phyloP scores from a whole-genome alignment of 1,284 basidiomycete species.

The Sutorius eximius region DNA sequence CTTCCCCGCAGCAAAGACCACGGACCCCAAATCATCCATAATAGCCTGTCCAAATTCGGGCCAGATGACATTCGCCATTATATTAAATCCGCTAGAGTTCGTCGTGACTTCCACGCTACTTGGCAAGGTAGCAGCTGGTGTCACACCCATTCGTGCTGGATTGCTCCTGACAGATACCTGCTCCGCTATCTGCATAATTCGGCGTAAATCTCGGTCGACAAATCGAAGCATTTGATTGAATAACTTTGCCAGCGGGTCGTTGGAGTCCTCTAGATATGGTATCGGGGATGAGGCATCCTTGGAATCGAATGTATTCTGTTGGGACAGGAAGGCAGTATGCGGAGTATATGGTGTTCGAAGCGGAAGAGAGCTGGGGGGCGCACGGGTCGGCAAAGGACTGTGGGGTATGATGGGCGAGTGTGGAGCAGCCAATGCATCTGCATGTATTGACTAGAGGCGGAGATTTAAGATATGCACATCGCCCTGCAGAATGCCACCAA shows the following conservation, averaged over 20 bases:
- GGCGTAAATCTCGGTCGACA: conserved; percentile 66
- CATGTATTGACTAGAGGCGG: conserved; percentile 63
- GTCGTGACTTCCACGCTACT: conserved; percentile 1
- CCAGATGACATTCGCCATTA: conserved; percentile 88
- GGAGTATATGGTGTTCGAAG: conserved; percentile 69
- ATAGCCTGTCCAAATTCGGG: conserved; percentile 77
- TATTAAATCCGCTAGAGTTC: conserved; percentile 56
- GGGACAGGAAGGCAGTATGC: conserved; percentile 62
- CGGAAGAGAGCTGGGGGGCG: conserved; percentile 43
- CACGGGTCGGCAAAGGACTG: conserved; percentile 45
- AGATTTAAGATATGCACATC: background rate
- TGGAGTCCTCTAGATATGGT: conserved; percentile 60
- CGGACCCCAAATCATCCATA: conserved; percentile 78
- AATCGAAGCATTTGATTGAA: conserved; percentile 86
- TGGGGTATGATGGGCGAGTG: conserved; percentile 74
- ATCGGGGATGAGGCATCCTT: conserved; percentile 34
- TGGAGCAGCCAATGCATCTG: conserved; percentile 64
- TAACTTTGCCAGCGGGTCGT: conserved; percentile 67
- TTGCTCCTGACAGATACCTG: conserved; percentile 53
- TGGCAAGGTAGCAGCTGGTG: conserved; percentile 1
- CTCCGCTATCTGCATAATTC: conserved; percentile 78
- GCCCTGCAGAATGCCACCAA: conserved; percentile 30
- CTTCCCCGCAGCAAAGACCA: conserved; percentile 88
- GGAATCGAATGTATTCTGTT: conserved; percentile 45
- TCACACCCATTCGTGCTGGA: conserved; percentile 24